Evolutionary conservation across 176 grass and related monocot genomes (phyloP).

Genomic region (Carex littledalei): DNA sequence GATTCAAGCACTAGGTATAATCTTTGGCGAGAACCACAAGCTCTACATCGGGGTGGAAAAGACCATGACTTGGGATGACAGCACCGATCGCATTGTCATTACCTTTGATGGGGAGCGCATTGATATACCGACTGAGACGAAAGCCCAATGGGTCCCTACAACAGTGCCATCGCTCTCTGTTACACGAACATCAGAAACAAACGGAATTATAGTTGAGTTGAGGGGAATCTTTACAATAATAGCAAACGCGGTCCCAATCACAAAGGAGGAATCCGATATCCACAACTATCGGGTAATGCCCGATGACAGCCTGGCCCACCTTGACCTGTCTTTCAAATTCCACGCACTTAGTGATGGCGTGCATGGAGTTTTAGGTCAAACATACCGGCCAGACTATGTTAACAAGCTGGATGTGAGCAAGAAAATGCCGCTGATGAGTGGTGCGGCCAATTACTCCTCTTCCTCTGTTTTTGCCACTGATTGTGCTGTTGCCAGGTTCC

Average conservation of each 20-base stretch:
- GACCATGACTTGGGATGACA: slow-evolving; percentile 24
- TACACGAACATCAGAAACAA: slow-evolving; percentile 23
- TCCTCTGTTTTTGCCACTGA: slow-evolving; percentile 41
- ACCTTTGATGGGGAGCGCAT: slow-evolving; percentile 29
- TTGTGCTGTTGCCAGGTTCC: slow-evolving; percentile 43
- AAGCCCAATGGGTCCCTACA: slow-evolving; percentile 19
- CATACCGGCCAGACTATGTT: slow-evolving; percentile 42
- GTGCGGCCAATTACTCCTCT: slow-evolving; percentile 27
- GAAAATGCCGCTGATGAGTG: slow-evolving; percentile 51
- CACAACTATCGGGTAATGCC: slow-evolving; percentile 44
- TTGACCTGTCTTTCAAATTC: slow-evolving; percentile 55
- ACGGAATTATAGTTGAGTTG: slow-evolving; percentile 33
- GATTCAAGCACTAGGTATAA: slow-evolving; percentile 30
- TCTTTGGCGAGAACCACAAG: slow-evolving; percentile 31
- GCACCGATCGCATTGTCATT: slow-evolving; percentile 27
- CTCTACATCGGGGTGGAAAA: slow-evolving; percentile 37
- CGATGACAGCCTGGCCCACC: slow-evolving; percentile 43
- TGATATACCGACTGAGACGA: neutral
- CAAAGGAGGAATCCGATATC: slow-evolving; percentile 36
- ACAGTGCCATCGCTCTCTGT: slow-evolving; percentile 18
- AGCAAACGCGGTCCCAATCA: slow-evolving; percentile 39
- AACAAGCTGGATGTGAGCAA: slow-evolving; percentile 36
- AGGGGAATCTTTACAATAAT: slow-evolving; percentile 37
- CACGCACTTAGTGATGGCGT: slow-evolving; percentile 34
- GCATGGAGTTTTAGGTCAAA: slow-evolving; percentile 57